These are phyloP conservation scores for Chlorella vulgaris DNA, from an alignment of 139 green algal species.

Conservation along the genomic window DNA sequence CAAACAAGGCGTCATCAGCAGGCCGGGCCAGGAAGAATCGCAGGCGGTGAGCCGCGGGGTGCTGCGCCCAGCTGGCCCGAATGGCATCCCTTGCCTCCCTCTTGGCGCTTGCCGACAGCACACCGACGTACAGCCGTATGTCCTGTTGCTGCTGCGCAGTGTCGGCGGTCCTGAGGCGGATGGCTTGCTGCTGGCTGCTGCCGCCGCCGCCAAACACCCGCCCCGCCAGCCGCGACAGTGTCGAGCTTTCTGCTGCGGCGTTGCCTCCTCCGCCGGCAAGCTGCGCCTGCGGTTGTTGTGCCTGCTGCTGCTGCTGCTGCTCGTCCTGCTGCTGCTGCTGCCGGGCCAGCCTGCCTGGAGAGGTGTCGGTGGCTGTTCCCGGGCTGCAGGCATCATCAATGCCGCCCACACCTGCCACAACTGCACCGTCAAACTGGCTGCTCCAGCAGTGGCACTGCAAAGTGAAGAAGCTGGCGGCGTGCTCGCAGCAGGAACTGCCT, in stretches of 20 bases:
- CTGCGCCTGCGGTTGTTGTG: not conserved
- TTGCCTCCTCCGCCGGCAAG: too few relatives aligned
- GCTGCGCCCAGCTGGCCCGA: conserved; percentile 42
- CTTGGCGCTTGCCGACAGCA: conserved; percentile 12
- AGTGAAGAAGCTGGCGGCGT: conserved; percentile 13
- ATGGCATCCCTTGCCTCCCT: conserved; percentile 33
- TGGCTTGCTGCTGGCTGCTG: not conserved
- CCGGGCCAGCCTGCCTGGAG: conserved; percentile 4
- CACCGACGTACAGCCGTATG: conserved; percentile 35
- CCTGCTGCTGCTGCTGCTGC: not conserved
- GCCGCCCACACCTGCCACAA: not conserved
- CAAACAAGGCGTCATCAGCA: conserved; percentile 28
- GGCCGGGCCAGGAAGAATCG: conserved; percentile 50
- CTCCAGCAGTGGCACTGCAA: conserved; percentile 29
- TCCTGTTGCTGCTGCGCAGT: not conserved
- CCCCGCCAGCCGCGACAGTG: not conserved
- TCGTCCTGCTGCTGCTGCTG: not conserved
- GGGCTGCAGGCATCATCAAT: conserved; percentile 8
- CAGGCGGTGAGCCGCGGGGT: conserved; percentile 23
- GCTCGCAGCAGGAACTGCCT: not conserved
- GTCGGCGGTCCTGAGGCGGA: not conserved
- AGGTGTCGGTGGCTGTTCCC: not conserved
- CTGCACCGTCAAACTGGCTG: conserved; percentile 18
- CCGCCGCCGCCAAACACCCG: not conserved
- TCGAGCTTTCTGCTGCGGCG: too few relatives aligned